phyloP scores from a whole-genome alignment of 2,329 filamentous ascomycete genomes.

The Fusarium sp. region DNA sequence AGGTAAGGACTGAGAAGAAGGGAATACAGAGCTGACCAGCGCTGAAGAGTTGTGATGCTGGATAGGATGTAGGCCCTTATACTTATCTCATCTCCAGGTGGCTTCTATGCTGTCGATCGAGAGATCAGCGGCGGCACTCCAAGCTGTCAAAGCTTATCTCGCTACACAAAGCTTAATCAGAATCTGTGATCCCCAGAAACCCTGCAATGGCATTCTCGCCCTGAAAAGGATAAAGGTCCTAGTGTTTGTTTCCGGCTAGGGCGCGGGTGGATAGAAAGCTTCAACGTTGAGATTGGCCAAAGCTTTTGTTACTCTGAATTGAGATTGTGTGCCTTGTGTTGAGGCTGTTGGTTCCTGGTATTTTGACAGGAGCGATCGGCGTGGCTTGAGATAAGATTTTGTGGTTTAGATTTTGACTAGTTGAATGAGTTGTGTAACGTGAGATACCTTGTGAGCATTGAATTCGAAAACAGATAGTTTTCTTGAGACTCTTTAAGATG shows the following conservation, averaged over 20 bases:
- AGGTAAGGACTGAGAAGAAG: neutral
- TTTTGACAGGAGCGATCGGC: neutral
- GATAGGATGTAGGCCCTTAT: constrained; percentile 3
- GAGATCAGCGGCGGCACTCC: neutral
- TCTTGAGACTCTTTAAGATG: neutral
- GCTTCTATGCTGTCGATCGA: neutral
- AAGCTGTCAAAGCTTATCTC: neutral
- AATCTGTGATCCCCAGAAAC: neutral
- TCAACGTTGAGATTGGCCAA: neutral
- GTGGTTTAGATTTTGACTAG: neutral
- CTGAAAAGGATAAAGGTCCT: neutral
- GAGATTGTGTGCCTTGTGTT: neutral
- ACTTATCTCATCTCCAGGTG: neutral
- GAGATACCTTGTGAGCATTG: too few species aligned
- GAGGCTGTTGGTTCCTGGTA: neutral
- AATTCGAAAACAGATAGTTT: too few species aligned
- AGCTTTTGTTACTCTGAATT: neutral
- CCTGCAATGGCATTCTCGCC: neutral
- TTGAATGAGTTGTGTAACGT: neutral
- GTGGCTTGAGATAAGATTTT: neutral
- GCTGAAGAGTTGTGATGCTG: neutral
- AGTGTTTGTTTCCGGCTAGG: neutral
- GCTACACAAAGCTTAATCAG: neutral
- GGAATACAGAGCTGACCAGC: neutral
- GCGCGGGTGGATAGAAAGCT: neutral